Base-by-base conservation (phyloP, 2,329 filamentous ascomycete species). In the Penicillium nordicum region DNA sequence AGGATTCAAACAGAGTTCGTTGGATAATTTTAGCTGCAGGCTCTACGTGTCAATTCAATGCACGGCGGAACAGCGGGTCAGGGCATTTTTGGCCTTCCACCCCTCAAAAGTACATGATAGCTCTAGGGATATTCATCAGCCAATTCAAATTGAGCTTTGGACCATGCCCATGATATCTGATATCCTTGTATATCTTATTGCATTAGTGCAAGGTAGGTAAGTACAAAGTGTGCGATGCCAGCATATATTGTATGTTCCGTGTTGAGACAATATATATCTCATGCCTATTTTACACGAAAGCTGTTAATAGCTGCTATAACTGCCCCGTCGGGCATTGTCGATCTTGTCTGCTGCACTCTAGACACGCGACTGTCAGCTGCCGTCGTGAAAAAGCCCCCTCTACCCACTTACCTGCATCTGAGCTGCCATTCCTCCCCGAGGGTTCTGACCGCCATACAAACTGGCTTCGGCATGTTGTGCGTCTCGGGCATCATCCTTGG, bases 261-360 rank as follows among this genome's bases (percentile, higher is more conserved):
- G 14, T 34, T 34, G 10, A 27, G 8, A 30, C 40, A 37, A 14
- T 38, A 44, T 32, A 16, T 36, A 27, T 27, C 12, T 16, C 10
- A 12, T 23, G 18, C 11, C 23, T 32, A 40, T 23, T 47, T 38
- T 41, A 41, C 37, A 42, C 12, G 27, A 32, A 16, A 16, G n/a
- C 10, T 18, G 16, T 32, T 38, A 54, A 12, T 42, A 29, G 12
- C 38, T 54, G 16, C 45, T 38, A 32, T 37, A 50, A 32, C 62
- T 67, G 2, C 55, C 59, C 21, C 61, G 58, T 29, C 59, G 61
- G 7, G 62, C 61, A 49, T 69, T 55, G 18, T 71, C 69, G 14
- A 70, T 60, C 42, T 72, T 72, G 59, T 72, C 71, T 5, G 71
- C 69, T 10, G 67, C 69, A 61, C 70, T 73, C 71, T 73, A 49